phyloP scores from a whole-genome alignment of 208 protist species.

The Wallacemonas collosoma region DNA sequence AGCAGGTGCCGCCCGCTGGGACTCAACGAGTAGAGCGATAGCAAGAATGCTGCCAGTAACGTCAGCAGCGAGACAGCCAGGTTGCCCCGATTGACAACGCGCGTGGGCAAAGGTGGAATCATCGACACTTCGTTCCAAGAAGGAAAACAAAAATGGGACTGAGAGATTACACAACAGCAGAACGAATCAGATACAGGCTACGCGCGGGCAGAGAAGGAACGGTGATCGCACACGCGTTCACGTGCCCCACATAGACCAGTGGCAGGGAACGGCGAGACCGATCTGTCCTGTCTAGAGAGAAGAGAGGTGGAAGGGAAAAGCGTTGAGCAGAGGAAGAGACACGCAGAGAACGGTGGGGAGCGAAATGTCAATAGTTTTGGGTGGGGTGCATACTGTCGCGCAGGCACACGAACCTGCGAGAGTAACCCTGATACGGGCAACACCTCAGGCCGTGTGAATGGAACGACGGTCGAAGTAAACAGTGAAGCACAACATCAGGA shows the following conservation, averaged over 20 bases:
- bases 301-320: not conserved
- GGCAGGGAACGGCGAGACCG: not conserved
- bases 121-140: no score
- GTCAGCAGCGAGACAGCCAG: conserved; percentile 18
- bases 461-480: no score
- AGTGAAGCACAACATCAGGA: no score
- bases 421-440: no score
- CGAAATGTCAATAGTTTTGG: not conserved
- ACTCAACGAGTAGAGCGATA: conserved; percentile 19
- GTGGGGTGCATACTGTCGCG: no score
- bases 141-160: no score
- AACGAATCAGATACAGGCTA: not conserved
- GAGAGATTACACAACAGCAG: conserved; percentile 7
- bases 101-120: not conserved
- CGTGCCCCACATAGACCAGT: not conserved
- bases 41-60: conserved; percentile 16
- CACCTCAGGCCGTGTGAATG: no score
- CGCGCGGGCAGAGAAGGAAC: not conserved
- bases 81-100: conserved; percentile 27
- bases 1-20: conserved; percentile 21
- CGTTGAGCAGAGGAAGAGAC: not conserved
- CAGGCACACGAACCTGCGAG: no score
- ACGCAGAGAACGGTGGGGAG: not conserved
- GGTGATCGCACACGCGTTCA: no score
- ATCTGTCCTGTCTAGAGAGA: not conserved